Conservation (phyloP, 2,329 filamentous ascomycete genomes). For the Cladosporium sp. region DNA sequence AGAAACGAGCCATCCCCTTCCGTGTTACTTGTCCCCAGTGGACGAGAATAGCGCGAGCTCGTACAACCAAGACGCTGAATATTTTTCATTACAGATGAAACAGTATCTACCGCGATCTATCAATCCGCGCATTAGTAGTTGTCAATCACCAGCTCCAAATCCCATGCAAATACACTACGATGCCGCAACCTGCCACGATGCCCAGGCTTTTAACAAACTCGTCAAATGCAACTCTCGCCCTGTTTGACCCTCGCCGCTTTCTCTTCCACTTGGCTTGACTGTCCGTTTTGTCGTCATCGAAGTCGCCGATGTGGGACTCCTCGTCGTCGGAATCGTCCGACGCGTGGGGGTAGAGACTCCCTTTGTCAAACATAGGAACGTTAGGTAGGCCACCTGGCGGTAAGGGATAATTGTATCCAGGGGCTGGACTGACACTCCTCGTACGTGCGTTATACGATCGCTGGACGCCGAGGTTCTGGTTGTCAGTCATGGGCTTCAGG, state of each 20-base stretch:
- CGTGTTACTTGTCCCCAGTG: too few species aligned
- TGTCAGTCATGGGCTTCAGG: slow-evolving; percentile 21
- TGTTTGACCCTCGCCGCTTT: slow-evolving; percentile 28
- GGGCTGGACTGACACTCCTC: slow-evolving; percentile 34
- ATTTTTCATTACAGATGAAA: not conserved
- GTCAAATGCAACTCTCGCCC: slow-evolving; percentile 44
- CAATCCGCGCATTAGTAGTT: too few species aligned
- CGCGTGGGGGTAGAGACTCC: slow-evolving; percentile 32
- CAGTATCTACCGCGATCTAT: not conserved
- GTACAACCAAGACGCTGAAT: too few species aligned
- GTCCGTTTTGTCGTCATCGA: slow-evolving; percentile 26
- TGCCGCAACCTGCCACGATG: slow-evolving; percentile 41
- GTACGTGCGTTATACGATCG: slow-evolving; percentile 28
- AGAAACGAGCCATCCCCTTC: too few species aligned
- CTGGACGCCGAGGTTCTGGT: slow-evolving; percentile 24
- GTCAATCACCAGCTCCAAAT: slow-evolving; percentile 5
- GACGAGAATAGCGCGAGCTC: too few species aligned
- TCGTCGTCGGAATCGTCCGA: slow-evolving; percentile 25
- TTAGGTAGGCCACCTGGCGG: slow-evolving; percentile 16
- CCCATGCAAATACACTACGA: not conserved
- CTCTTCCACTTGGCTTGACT: slow-evolving; percentile 23
- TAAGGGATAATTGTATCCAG: slow-evolving; percentile 25
- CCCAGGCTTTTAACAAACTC: slow-evolving; percentile 59
- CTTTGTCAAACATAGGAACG: slow-evolving; percentile 35
- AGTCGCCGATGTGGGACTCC: slow-evolving; percentile 13